phyloP scores from a whole-genome alignment of 306 rosid species.

The Acmispon strigosus region DNA sequence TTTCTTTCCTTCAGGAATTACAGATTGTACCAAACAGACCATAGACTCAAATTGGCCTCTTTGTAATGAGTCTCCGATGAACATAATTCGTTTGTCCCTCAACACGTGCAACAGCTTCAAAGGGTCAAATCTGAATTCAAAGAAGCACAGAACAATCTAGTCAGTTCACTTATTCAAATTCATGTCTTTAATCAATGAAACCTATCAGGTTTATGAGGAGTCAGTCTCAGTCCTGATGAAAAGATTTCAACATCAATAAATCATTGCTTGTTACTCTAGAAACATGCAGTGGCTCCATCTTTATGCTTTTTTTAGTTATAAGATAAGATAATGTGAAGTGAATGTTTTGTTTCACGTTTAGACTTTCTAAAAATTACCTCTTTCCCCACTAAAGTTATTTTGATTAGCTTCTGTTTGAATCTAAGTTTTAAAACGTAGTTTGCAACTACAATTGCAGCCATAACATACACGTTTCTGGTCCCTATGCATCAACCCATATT shows the following conservation, averaged over 20 bases:
- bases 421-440: too few relatives aligned
- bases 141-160: neutral
- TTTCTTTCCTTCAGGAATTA: constrained; percentile 68
- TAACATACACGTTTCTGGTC: too few relatives aligned
- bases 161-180: neutral
- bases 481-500: too few relatives aligned
- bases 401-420: too few relatives aligned
- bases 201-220: neutral
- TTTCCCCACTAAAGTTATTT: too few relatives aligned
- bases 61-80: constrained; percentile 83
- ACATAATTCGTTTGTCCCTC: constrained; percentile 77
- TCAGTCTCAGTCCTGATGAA: neutral
- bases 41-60: constrained; percentile 89
- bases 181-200: neutral
- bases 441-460: too few relatives aligned
- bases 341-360: too few relatives aligned
- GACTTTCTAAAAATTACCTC: too few relatives aligned
- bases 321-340: neutral
- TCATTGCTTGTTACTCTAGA: neutral
- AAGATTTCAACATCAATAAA: neutral
- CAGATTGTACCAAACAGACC: constrained; percentile 75
- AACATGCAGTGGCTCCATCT: neutral
- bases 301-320: neutral
- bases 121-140: constrained; percentile 61
- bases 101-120: constrained; percentile 66